Percentiles rank a stretch among this genome's conserved stretches.
Conservation (phyloP, 1,284 basidiomycete species). For the Amylostereum areolatum region DNA sequence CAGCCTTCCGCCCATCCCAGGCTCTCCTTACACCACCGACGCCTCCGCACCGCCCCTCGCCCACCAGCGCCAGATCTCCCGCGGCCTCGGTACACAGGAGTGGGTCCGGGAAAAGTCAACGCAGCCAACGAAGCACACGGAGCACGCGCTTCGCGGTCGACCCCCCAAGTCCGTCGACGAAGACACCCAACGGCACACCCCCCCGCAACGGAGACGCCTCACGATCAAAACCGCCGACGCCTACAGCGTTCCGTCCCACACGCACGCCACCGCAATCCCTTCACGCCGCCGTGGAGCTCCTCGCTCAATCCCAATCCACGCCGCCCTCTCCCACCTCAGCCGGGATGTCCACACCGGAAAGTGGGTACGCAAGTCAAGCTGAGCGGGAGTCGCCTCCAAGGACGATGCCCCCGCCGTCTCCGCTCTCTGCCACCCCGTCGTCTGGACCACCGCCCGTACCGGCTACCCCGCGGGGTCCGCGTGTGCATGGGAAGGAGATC, state of each 20-base stretch:
- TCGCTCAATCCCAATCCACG: constrained; percentile 4
- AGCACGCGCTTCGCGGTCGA: too few relatives aligned
- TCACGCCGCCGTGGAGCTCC: constrained; percentile 32
- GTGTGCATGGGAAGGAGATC: constrained; percentile 53
- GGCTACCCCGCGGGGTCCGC: constrained; percentile 10
- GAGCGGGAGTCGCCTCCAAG: constrained; percentile 6
- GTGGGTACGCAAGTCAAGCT: constrained; percentile 12
- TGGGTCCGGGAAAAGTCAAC: too few relatives aligned
- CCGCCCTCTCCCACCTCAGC: constrained; percentile 9
- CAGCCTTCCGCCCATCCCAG: constrained; percentile 54
- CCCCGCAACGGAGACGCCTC: constrained; percentile 11
- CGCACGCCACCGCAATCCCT: constrained; percentile 31
- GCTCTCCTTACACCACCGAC: constrained; percentile 51
- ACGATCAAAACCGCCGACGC: not conserved
- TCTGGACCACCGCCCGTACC: not conserved
- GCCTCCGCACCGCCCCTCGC: constrained; percentile 39
- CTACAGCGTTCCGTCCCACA: constrained; percentile 5
- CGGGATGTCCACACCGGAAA: constrained; percentile 10
- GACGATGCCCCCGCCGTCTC: not conserved
- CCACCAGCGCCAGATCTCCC: constrained; percentile 17
- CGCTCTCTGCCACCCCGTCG: not conserved
- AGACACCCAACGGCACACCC: too few relatives aligned
- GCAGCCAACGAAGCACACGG: too few relatives aligned
- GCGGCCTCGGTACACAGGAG: too few relatives aligned
- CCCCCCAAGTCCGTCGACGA: too few relatives aligned